phyloP scores from a whole-genome alignment of 208 protist genomes.

The Endotrypanum monterogeii region DNA sequence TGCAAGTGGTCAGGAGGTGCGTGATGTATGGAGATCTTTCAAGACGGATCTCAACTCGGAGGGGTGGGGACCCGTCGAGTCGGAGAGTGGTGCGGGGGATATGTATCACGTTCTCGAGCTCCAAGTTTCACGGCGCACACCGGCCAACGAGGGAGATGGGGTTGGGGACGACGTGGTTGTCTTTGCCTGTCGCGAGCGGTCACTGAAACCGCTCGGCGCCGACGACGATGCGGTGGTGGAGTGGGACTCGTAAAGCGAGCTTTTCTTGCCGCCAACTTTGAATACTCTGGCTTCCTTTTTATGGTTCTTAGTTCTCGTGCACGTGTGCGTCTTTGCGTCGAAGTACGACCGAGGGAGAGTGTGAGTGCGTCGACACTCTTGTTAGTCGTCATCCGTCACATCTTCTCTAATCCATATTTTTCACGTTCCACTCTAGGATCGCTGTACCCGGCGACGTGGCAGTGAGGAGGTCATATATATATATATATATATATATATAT shows the following conservation, averaged over 20 bases:
- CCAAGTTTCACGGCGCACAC: neutral
- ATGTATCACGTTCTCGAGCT: conserved; percentile 30
- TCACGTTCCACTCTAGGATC: neutral
- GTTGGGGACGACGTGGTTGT: conserved; percentile 1
- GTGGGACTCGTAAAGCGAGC: neutral
- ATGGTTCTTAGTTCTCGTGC: neutral
- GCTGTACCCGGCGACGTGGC: neutral
- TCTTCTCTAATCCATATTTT: neutral
- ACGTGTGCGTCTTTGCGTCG: neutral
- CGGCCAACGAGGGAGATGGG: neutral
- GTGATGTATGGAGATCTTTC: conserved; percentile 30
- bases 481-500: too few relatives aligned
- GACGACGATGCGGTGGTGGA: conserved; percentile 7
- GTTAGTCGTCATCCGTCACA: conserved; percentile 1
- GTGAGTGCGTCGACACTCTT: neutral
- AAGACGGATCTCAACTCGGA: conserved; percentile 49
- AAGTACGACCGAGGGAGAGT: neutral
- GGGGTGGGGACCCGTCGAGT: conserved; percentile 56
- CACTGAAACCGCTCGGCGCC: conserved; percentile 12
- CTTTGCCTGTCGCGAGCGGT: conserved; percentile 10
- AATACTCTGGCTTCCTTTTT: neutral
- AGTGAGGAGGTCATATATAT: too few relatives aligned
- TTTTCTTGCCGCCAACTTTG: too few relatives aligned
- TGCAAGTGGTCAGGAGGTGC: conserved; percentile 33
- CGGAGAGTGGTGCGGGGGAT: conserved; percentile 31